Percentiles rank a stretch among this genome's conserved stretches.
Evolutionary conservation across 139 green algal genomes (phyloP).

Genomic region (Chlamydomonas incerta): DNA sequence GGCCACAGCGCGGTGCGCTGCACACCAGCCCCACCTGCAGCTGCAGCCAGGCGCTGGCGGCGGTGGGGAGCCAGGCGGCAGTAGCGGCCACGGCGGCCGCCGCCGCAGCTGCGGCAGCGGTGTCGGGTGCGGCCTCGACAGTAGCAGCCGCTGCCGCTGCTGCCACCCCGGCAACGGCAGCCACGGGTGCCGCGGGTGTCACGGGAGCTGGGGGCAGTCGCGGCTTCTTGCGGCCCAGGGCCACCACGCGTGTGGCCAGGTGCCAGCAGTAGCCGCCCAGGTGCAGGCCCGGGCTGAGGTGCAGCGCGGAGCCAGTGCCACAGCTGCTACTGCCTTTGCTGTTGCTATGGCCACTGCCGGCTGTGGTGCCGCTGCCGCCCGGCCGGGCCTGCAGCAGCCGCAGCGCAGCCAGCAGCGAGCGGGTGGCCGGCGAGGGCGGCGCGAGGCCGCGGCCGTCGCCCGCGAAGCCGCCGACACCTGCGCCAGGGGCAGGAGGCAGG

Average conservation of each 20-base stretch:
- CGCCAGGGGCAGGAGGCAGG: too few relatives aligned
- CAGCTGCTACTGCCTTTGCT: background rate
- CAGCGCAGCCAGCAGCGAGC: too few relatives aligned
- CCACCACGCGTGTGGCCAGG: conserved; percentile 18
- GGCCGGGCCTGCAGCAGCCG: background rate
- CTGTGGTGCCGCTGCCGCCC: background rate
- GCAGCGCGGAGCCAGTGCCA: background rate
- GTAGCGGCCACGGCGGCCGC: background rate
- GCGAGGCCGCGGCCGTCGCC: too few relatives aligned
- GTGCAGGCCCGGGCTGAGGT: background rate
- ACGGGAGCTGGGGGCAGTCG: background rate
- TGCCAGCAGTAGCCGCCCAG: conserved; percentile 27
- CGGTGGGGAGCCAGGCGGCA: background rate
- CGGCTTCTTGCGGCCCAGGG: background rate
- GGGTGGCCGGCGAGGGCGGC: too few relatives aligned
- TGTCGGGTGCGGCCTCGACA: too few relatives aligned
- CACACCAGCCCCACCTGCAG: conserved; percentile 20
- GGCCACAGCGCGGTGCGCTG: background rate
- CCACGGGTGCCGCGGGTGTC: background rate
- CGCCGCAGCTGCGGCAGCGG: background rate
- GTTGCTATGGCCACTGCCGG: too few relatives aligned
- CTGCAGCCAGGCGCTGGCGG: background rate
- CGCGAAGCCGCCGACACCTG: too few relatives aligned
- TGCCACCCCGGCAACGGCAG: background rate
- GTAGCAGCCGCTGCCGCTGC: too few relatives aligned